Evolutionary conservation across 1,139 yeast genomes (phyloP), one percentile per base, ranked within the genome.

Genomic region (Geotrichum restrictum): DNA sequence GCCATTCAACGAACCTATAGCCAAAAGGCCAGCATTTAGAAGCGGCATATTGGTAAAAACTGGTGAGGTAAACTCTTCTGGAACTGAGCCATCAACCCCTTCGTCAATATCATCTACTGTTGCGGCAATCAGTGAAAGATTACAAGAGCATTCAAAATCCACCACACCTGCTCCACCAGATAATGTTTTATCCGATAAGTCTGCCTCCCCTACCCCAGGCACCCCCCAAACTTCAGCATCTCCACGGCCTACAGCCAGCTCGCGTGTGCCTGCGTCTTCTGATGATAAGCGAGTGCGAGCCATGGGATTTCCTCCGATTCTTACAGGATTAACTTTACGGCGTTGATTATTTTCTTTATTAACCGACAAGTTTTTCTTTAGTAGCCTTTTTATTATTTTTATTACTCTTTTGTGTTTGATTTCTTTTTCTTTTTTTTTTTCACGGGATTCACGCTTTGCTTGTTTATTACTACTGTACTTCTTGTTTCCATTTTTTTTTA

Each of bases 281-380:
- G 59, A 54, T 7, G 62, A 58, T 46, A 56, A 57, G 46, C 57
- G 62, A 6, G 64, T 60, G 22, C 58, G 58, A 33, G 65, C 67
- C 3, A 56, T 65, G 56, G 69, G 69, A 6, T 66, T 65, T 50
- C 69, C 69, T 2, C 69, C 69, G 0, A 48, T 60, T 32, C 53
- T 64, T 11, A 52, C 62, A 16, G 56, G 59, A n/a, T 48, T 59
- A 57, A 52, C 57, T 3, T 31, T 56, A 18, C 51, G 54, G 46
- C 38, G 57, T 32, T 56, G 36, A 51, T 38, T n/a, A n/a, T 31
- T 41, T 37, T 10, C 44, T 19, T 31, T 33, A 21, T 8, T 37
- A 16, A n/a, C 16, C 16, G 4, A 18, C 16, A n/a, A 33, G 13
- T 19, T 45, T 36, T 8, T 36, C 3, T 27, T n/a, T 39, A 18